These are phyloP conservation scores for Hyphodiscus hymeniophilus DNA, from an alignment of 495 filamentous ascomycete species.

Conservation along the genomic window DNA sequence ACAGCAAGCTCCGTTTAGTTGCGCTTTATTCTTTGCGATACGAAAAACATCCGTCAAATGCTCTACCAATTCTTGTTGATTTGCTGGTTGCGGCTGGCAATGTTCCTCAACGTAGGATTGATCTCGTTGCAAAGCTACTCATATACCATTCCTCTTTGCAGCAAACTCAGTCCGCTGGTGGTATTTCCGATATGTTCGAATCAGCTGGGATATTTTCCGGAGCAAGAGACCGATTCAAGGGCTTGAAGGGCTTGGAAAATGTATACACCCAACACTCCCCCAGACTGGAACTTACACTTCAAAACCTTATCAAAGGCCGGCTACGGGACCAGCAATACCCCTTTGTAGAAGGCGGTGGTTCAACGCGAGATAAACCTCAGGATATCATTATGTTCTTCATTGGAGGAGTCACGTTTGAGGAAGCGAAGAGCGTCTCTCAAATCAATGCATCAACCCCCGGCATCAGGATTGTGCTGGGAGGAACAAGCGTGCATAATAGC, in stretches of 20 bases:
- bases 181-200: constrained; percentile 86
- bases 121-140: constrained; percentile 68
- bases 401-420: constrained; percentile 90
- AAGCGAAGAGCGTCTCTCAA: constrained; percentile 87
- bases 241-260: constrained; percentile 93
- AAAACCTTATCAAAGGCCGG: constrained; percentile 86
- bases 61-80: constrained; percentile 74
- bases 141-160: constrained; percentile 80
- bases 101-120: constrained; percentile 63
- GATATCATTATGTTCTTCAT: constrained; percentile 93
- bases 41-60: constrained; percentile 71
- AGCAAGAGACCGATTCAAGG: constrained; percentile 84
- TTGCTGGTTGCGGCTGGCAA: constrained; percentile 69
- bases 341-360: constrained; percentile 78
- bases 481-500: constrained; percentile 79
- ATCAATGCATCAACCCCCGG: constrained; percentile 89
- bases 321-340: constrained; percentile 80
- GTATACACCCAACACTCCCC: constrained; percentile 98
- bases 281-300: constrained; percentile 73
- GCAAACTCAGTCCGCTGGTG: constrained; percentile 56
- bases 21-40: constrained; percentile 92
- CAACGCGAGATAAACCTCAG: constrained; percentile 88
- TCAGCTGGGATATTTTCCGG: constrained; percentile 85
- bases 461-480: constrained; percentile 77
- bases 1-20: constrained; percentile 79